Evolutionary conservation across 2,329 filamentous ascomycete species (phyloP).

Genomic region (Nothophaeocryptopus gaeumannii): DNA sequence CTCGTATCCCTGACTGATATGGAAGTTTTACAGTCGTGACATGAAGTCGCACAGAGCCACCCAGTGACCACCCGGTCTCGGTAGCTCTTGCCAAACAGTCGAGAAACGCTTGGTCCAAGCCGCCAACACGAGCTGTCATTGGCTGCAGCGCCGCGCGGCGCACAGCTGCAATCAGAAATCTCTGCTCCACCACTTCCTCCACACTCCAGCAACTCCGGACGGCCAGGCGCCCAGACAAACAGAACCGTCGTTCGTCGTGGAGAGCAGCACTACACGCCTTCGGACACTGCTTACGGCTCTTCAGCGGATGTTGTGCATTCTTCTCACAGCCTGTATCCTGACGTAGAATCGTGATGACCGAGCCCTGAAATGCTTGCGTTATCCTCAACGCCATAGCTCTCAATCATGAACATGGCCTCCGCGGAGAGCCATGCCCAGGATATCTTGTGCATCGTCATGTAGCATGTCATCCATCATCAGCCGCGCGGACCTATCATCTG

Average conservation of each 20-base stretch:
- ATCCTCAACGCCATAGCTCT: slow-evolving; percentile 17
- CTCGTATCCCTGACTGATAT: slow-evolving; percentile 1
- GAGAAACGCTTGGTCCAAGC: slow-evolving; percentile 18
- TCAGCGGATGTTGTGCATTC: no score
- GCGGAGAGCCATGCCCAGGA: slow-evolving; percentile 3
- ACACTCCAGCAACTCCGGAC: slow-evolving; percentile 4
- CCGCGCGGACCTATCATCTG: no score
- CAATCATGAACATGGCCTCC: slow-evolving; percentile 4
- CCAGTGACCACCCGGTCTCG: slow-evolving; percentile 12
- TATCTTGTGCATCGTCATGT: background rate
- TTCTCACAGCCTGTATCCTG: no score
- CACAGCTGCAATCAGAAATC: slow-evolving; percentile 12
- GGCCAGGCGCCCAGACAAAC: background rate
- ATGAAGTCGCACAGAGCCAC: slow-evolving; percentile 9
- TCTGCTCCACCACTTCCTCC: slow-evolving; percentile 15
- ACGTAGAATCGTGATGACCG: no score
- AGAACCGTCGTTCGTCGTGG: slow-evolving; percentile 8
- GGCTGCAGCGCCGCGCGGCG: slow-evolving; percentile 16
- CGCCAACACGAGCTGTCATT: slow-evolving; percentile 4
- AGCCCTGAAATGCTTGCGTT: slow-evolving; percentile 10
- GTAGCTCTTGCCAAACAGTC: slow-evolving; percentile 10
- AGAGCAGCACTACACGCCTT: slow-evolving; percentile 3
- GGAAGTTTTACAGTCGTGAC: no score
- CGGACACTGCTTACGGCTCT: no score
- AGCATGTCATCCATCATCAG: no score